A percentile compares a stretch with the other conserved stretches of the same genome.
These are phyloP conservation scores for Cystofilobasidium capitatum DNA, from an alignment of 768 basidiomycete species.

Conservation along the genomic window DNA sequence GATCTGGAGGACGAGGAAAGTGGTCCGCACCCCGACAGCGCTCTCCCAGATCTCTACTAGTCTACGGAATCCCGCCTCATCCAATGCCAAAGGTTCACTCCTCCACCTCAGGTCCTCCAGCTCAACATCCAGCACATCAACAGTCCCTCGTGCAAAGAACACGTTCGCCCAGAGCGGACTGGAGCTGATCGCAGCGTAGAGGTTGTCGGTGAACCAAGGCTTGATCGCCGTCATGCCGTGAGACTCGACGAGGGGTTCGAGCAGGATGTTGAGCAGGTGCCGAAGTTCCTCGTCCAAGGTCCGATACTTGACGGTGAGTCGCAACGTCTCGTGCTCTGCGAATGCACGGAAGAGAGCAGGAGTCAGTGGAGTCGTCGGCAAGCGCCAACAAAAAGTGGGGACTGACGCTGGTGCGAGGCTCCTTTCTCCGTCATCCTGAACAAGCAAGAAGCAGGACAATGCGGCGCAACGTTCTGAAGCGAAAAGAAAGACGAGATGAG, in stretches of 20 bases:
- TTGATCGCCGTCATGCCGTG: neutral
- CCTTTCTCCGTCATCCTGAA: constrained; percentile 20
- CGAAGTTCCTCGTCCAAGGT: constrained; percentile 14
- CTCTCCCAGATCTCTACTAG: constrained; percentile 12
- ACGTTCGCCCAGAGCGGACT: constrained; percentile 4
- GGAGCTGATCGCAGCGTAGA: neutral
- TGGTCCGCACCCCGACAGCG: constrained; percentile 24
- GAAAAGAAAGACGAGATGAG: too few species aligned
- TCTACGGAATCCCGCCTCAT: neutral
- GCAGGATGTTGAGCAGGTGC: neutral
- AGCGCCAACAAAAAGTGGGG: neutral
- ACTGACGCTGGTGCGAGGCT: neutral
- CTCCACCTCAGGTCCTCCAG: constrained; percentile 7
- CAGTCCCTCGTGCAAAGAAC: constrained; percentile 5
- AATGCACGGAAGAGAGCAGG: neutral
- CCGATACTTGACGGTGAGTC: constrained; percentile 19
- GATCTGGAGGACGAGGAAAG: neutral
- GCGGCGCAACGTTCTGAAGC: constrained; percentile 15
- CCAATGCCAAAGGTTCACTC: neutral
- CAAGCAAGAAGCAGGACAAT: constrained; percentile 11
- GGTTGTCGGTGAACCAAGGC: constrained; percentile 1
- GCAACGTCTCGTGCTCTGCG: constrained; percentile 20
- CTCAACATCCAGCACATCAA: constrained; percentile 18
- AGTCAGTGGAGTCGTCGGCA: neutral
- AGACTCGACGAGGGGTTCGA: neutral